These are phyloP conservation scores for Chamaecrista fasciculata DNA, from an alignment of 306 rosid genomes.

Conservation along the genomic window DNA sequence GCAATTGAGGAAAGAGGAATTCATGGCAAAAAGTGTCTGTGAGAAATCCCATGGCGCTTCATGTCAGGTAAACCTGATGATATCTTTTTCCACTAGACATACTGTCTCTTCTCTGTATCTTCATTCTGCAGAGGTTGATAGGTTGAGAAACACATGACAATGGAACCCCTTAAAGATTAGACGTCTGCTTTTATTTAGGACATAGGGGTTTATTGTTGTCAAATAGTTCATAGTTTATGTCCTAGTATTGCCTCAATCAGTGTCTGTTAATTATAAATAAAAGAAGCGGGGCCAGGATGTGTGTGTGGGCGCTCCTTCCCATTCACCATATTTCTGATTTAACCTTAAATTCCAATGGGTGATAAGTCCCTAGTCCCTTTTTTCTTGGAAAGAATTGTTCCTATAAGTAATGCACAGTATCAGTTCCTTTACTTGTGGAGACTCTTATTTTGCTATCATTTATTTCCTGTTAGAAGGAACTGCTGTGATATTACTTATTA, in stretches of 20 bases:
- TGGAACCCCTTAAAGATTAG: background rate
- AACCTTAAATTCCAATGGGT: background rate
- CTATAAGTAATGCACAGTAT: background rate
- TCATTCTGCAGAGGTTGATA: background rate
- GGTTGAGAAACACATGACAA: background rate
- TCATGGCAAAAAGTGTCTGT: constrained; percentile 82
- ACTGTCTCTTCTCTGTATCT: constrained; percentile 1
- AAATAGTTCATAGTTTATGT: background rate
- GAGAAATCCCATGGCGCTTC: constrained; percentile 72
- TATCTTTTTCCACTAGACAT: constrained; percentile 19
- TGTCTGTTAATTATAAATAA: background rate
- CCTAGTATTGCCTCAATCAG: too few species aligned
- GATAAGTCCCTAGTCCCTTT: constrained; percentile 1
- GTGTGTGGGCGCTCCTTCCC: background rate
- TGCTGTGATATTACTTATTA: too few species aligned
- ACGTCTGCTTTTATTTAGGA: background rate
- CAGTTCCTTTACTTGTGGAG: constrained; percentile 11
- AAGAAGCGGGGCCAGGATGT: background rate
- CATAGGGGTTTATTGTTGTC: background rate
- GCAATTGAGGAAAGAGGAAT: constrained; percentile 89
- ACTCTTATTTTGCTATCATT: background rate
- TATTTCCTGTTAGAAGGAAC: too few species aligned
- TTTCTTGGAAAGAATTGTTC: background rate
- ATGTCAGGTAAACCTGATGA: constrained; percentile 52
- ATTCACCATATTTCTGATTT: background rate